Base-by-base conservation (phyloP, 1,284 basidiomycete genomes). In the Cystobasidium sp. region DNA sequence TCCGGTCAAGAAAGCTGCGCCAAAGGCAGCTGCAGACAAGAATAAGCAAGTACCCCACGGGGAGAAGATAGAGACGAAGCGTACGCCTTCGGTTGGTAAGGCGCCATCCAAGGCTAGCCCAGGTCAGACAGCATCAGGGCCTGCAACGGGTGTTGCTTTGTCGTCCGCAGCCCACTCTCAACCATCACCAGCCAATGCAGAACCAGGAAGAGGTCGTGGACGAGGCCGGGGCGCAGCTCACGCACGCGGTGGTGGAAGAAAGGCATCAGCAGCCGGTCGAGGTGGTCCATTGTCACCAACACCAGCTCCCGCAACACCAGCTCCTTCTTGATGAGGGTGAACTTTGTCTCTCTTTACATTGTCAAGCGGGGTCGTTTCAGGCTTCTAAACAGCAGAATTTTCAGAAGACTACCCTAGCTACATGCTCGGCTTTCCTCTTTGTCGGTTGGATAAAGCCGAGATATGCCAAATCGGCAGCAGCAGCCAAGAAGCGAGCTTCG, bases 401-500 rank as follows among this genome's bases (percentile, higher is more conserved):
- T 74, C 62, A 80, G 66, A 79, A 80, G 20, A 80, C 71, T n/a
- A 74, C 68, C 55, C 79, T 78, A 47, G 77, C 47, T 0, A 78
- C 77, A 56, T 80, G 80, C 66, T 80, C 80, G n/a, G 71, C 70
- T 61, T 78, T 79, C 67, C 78, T 70, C 63, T 77, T 76, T n/a
- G 76, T 76, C 20, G 77, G 77, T 47, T 78, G 75, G 18, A 80
- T 20, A 61, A 78, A 78, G 10, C 80, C 80, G 1, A 77, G 43
- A 58, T 75, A 75, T 9, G 75, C 78, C 14, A 80, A 63, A 61
- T 78, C 79, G 20, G 75, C 76, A 14, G 80, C 75, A 3, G 74
- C 74, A 5, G 74, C 69, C 20, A 80, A 62, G 71, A 80, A 80
- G 14, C 78, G 65, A 31, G 80, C 78, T 62, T 80, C 78, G 37